Evolutionary conservation across 257 asterid genomes (phyloP), one percentile per base, ranked within the genome.

Genomic region (Rubia yunnanensis): DNA sequence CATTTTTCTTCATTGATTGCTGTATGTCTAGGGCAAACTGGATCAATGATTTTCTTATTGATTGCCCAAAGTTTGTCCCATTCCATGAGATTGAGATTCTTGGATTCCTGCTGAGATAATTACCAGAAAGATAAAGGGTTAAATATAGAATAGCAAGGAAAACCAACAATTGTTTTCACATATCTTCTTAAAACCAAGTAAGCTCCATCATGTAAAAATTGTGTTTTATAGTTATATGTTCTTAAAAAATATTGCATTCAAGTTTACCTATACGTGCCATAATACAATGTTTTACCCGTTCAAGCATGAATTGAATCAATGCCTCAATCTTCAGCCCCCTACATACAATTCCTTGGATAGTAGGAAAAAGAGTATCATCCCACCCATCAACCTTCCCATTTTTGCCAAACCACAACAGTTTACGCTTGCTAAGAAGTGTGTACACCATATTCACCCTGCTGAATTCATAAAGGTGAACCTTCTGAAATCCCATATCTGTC

Each of bases 301-400:
- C 97, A 79, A 92, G 84, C 64, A 92, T 92, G 80, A 92, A 92
- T 71, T 92, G 97, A 74, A 82, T 80, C 69, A 92, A 69, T 7
- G 97, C 97, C 72, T 89, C 95, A 68, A 92, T 78, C 77, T 83
- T 82, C 80, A 92, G 81, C 49, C 98, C 98, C 73, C 97, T 76
- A 31, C 97, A 92, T 71, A 92, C 97, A 52, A 92, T 89, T 53
- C 98, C 98, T 79, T 92, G 98, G 54, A 89, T 97, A 2, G 98
- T 92, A 2, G 98, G 98, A 76, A 92, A 89, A 22, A 96, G 92
- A 65, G 98, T 87, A 80, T 92, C 98, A 75, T 92, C 97, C 98
- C 98, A 92, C 48, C 98, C 82, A 17, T 92, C 98, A 63, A 92
- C 97, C 76, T 84, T 85, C 30, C 97, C 98, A 73, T 89, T 87